A percentile compares a stretch with the other conserved stretches of the same genome.
phyloP scores from a whole-genome alignment of 352 stramenopile species.

The Lagenidium sp. region DNA sequence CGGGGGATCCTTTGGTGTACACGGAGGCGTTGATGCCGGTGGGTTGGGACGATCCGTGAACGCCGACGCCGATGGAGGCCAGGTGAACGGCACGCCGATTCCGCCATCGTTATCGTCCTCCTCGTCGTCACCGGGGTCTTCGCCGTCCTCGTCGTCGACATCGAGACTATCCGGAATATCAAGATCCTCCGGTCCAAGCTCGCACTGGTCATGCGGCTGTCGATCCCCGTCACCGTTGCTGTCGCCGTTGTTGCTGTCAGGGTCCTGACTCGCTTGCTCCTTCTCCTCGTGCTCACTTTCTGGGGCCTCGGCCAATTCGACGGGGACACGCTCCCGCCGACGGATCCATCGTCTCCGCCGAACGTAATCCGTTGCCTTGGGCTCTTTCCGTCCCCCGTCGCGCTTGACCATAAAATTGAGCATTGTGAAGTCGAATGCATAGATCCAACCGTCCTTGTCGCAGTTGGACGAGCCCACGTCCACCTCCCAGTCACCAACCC shows the following conservation, averaged over 20 bases:
- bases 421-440: slow-evolving; percentile 75
- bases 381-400: slow-evolving; percentile 34
- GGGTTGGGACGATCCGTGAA: not conserved
- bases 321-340: slow-evolving; percentile 25
- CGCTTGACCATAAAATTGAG: slow-evolving; percentile 63
- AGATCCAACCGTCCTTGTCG: slow-evolving; percentile 62
- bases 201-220: too few species aligned
- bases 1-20: not conserved
- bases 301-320: not conserved
- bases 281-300: not conserved
- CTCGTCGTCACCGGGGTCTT: slow-evolving; percentile 10
- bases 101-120: slow-evolving; percentile 1
- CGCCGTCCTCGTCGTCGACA: not conserved
- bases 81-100: not conserved
- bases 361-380: slow-evolving; percentile 59
- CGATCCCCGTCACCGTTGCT: slow-evolving; percentile 17
- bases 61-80: not conserved
- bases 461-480: slow-evolving; percentile 42
- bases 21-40: not conserved
- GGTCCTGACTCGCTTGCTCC: slow-evolving; percentile 10
- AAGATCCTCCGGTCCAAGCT: too few species aligned
- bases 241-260: slow-evolving; percentile 19
- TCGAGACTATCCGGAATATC: slow-evolving; percentile 11
- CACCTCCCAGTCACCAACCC: slow-evolving; percentile 51
- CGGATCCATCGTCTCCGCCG: slow-evolving; percentile 58